Evolutionary conservation across 2,329 filamentous ascomycete genomes (phyloP), one percentile per base, ranked within the genome.

Genomic region (Pezizomycotina sp.): DNA sequence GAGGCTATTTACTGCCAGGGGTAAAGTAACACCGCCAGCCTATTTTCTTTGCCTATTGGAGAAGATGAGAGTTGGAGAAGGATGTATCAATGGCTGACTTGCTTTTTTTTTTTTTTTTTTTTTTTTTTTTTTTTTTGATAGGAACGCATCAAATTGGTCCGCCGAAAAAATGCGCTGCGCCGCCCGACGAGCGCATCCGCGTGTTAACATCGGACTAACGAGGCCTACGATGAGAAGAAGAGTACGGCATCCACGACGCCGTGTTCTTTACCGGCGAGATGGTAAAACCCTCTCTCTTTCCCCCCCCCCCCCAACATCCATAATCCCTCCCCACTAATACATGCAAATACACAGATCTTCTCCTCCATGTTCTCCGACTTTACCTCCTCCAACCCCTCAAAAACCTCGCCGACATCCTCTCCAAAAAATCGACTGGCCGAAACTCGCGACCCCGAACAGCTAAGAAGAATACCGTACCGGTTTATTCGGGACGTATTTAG

Each of bases 221-320:
- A 19, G 30, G 13, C 6, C 35, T 24, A 10, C 14, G 3, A 18
- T 39, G 56, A 41, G 49, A 54, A 2, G 50, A 52, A 15, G 57
- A 62, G 34, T 50, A 62, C 12, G 56, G 60, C 2, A 56, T 55
- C 5, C 51, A 57, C 23, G 47, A 60, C 45, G 74, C 75, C 0
- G 61, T 89, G 14, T 78, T 69, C 56, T 92, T 93, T 59, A 82
- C 80, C 0, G 83, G 84, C 42, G 86, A 95, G 60, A 93, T 92
- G 82, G 62, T 66, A 51, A 46, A 46, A 33, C 19, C 16, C 22
- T 28, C 9, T 9, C 10, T 10, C 15, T 4, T n/a, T 19, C 9
- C 7, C 18, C 24, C 14, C 8, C 31, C 2, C 14, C 6, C 10
- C 3, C 4, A 4, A 4, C 6, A 29, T 18, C 20, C 6, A 18